Conservation (phyloP, 2,329 filamentous ascomycete genomes). For the Exophiala bonariae region DNA sequence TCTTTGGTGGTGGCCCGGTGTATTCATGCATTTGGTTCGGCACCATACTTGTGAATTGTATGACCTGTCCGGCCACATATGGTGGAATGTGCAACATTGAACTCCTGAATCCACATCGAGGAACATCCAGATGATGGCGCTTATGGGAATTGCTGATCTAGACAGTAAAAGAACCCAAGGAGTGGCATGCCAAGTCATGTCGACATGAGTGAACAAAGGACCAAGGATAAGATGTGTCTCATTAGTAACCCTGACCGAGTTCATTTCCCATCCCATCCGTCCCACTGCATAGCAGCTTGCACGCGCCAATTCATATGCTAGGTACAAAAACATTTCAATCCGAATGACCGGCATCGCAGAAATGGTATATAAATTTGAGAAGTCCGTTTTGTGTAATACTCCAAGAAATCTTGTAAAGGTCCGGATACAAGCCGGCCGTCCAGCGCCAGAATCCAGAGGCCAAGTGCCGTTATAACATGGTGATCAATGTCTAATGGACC, state of each 20-base stretch:
- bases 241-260: conserved; percentile 19
- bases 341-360: conserved; percentile 33
- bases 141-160: too few species aligned
- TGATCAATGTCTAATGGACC: background rate
- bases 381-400: conserved; percentile 11
- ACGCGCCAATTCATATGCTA: conserved; percentile 21
- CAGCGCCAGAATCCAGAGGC: conserved; percentile 12
- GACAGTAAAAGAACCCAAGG: too few species aligned
- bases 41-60: too few species aligned
- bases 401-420: conserved; percentile 26
- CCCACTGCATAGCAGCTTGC: conserved; percentile 2
- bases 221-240: conserved; percentile 13
- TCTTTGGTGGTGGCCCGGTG: too few species aligned
- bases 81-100: too few species aligned
- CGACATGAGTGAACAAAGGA: too few species aligned
- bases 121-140: too few species aligned
- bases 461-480: conserved; percentile 1
- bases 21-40: too few species aligned
- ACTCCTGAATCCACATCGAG: too few species aligned
- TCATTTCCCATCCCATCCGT: conserved; percentile 7
- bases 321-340: conserved; percentile 15
- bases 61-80: too few species aligned
- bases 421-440: conserved; percentile 25
- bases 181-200: too few species aligned
- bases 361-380: background rate